phyloP scores from a whole-genome alignment of 1,284 basidiomycete genomes.

The Trichosporon faecale region DNA sequence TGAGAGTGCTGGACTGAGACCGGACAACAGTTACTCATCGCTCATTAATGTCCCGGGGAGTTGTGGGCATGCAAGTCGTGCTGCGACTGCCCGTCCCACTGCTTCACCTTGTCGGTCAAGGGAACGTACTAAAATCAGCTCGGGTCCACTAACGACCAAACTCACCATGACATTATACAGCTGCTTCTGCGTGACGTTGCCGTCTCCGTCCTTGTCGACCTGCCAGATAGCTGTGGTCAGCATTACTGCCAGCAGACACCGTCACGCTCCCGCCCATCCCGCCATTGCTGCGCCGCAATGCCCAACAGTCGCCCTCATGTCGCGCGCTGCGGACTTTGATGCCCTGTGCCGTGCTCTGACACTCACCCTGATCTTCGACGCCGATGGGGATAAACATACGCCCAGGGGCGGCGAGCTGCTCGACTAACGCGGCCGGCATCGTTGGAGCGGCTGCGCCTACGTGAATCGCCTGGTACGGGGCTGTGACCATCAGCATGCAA shows the following conservation, averaged over 20 bases:
- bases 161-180: slow-evolving; percentile 79
- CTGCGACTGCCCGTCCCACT: slow-evolving; percentile 30
- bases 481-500: slow-evolving; percentile 46
- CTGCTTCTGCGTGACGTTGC: slow-evolving; percentile 64
- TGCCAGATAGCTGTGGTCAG: slow-evolving; percentile 63
- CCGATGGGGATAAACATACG: slow-evolving; percentile 94
- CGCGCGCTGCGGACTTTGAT: background rate
- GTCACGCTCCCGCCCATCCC: background rate
- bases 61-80: slow-evolving; percentile 1
- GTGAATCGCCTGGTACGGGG: slow-evolving; percentile 84
- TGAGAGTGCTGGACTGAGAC: background rate
- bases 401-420: slow-evolving; percentile 78
- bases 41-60: background rate
- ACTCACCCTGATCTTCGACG: slow-evolving; percentile 50
- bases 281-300: too few species aligned
- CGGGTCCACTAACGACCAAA: slow-evolving; percentile 56
- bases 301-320: background rate
- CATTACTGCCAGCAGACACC: background rate
- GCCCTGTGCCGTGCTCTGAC: background rate
- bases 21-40: background rate
- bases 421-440: slow-evolving; percentile 69
- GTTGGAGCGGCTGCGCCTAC: slow-evolving; percentile 86
- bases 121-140: slow-evolving; percentile 52
- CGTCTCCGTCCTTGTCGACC: slow-evolving; percentile 74
- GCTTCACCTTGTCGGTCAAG: slow-evolving; percentile 50